Evolutionary conservation across 2,329 filamentous ascomycete species (phyloP).

Genomic region (Botrytis porri): DNA sequence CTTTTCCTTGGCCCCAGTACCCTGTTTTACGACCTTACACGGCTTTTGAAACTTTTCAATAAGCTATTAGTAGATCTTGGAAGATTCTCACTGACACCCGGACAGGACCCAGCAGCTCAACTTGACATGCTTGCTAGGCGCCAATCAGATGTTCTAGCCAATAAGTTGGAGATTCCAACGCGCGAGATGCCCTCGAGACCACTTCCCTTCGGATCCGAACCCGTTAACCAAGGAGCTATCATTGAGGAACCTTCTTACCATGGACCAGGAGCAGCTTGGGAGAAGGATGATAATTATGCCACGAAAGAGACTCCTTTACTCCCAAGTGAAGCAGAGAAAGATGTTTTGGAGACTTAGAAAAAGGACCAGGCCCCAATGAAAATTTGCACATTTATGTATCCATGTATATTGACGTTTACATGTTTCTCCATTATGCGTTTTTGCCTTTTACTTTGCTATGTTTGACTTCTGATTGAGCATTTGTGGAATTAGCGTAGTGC

Average conservation of each 20-base stretch:
- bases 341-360: slow-evolving; percentile 33
- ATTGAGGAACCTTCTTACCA: slow-evolving; percentile 47
- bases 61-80: slow-evolving; percentile 14
- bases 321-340: slow-evolving; percentile 37
- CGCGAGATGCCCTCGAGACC: slow-evolving; percentile 48
- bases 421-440: background rate
- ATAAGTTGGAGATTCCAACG: slow-evolving; percentile 46
- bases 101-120: slow-evolving; percentile 66
- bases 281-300: slow-evolving; percentile 48
- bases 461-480: background rate
- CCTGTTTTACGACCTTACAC: slow-evolving; percentile 12
- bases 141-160: slow-evolving; percentile 60
- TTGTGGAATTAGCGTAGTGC: background rate
- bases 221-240: slow-evolving; percentile 41
- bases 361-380: background rate
- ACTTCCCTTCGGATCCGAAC: slow-evolving; percentile 55
- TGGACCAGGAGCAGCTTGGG: slow-evolving; percentile 51
- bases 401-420: slow-evolving; percentile 3
- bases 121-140: slow-evolving; percentile 67
- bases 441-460: background rate
- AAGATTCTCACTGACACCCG: slow-evolving; percentile 18
- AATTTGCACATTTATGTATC: slow-evolving; percentile 14
- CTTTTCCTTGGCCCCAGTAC: background rate
- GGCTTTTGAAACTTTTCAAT: slow-evolving; percentile 14
- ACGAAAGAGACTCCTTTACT: slow-evolving; percentile 40